These are phyloP conservation scores for Aspergillus pseudoterreus DNA, from an alignment of 2,329 filamentous ascomycete genomes.

Conservation along the genomic window DNA sequence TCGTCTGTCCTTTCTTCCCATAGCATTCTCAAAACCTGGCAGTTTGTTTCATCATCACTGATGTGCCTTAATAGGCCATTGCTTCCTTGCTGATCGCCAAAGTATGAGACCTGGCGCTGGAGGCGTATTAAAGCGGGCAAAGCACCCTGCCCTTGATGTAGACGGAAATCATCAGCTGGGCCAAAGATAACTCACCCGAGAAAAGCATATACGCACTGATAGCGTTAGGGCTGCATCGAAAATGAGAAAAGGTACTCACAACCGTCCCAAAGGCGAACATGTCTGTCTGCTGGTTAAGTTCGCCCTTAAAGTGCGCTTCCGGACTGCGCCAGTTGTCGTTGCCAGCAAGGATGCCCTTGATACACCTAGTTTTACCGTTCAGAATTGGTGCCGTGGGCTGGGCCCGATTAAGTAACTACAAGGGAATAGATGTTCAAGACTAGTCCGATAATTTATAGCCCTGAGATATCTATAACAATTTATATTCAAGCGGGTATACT, in stretches of 20 bases:
- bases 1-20: conserved; percentile 30
- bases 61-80: conserved; percentile 36
- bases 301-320: conserved; percentile 25
- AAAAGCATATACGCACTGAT: conserved; percentile 46
- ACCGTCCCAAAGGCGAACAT: conserved; percentile 32
- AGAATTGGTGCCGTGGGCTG: neutral
- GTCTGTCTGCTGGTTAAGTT: conserved; percentile 29
- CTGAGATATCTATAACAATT: neutral
- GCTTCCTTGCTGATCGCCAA: conserved; percentile 41
- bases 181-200: conserved; percentile 42
- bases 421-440: neutral
- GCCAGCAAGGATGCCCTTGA: conserved; percentile 24
- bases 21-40: conserved; percentile 28
- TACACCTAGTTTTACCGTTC: conserved; percentile 8
- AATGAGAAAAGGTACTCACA: conserved; percentile 12
- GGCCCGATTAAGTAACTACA: neutral
- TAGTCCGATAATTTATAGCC: neutral
- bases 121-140: conserved; percentile 35
- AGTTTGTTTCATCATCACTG: conserved; percentile 28
- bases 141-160: conserved; percentile 35
- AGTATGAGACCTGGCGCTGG: conserved; percentile 46
- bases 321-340: conserved; percentile 35
- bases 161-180: conserved; percentile 30
- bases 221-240: conserved; percentile 4
- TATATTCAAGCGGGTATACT: conserved; percentile 1